phyloP scores from a whole-genome alignment of 768 basidiomycete genomes.

The Tylopilus felleus region DNA sequence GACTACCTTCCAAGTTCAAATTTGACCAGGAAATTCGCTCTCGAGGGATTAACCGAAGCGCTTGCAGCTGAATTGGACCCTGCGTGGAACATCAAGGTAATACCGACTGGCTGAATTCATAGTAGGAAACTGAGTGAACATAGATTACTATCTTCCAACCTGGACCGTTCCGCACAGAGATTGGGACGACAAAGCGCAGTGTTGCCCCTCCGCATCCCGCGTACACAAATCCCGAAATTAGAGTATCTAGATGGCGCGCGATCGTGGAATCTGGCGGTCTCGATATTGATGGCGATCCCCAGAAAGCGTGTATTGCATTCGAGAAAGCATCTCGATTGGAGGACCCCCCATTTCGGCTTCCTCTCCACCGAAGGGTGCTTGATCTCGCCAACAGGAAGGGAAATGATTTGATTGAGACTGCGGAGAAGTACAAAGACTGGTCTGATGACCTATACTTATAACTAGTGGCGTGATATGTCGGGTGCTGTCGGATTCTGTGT shows the following conservation, averaged over 20 bases:
- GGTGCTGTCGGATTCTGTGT: background rate
- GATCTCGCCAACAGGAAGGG: conserved; percentile 8
- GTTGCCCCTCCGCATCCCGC: conserved; percentile 11
- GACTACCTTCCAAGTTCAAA: background rate
- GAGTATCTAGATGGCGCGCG: conserved; percentile 6
- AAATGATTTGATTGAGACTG: conserved; percentile 8
- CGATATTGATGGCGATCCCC: conserved; percentile 11
- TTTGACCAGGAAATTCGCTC: conserved; percentile 17
- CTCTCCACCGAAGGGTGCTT: conserved; percentile 12
- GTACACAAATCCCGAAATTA: conserved; percentile 14
- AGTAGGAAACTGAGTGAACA: background rate
- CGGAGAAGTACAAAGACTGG: conserved; percentile 23
- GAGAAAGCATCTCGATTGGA: conserved; percentile 19
- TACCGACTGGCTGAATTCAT: background rate
- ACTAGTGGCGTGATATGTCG: background rate
- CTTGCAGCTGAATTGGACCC: conserved; percentile 7
- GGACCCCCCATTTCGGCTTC: conserved; percentile 22
- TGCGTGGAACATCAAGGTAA: conserved; percentile 23
- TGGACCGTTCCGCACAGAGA: conserved; percentile 15
- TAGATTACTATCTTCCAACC: conserved; percentile 25
- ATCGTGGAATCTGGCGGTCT: background rate
- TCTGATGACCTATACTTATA: conserved; percentile 22
- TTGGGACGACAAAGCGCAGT: background rate
- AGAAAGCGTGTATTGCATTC: conserved; percentile 20
- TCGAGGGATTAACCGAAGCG: conserved; percentile 28